Evolutionary conservation across 2,329 filamentous ascomycete genomes (phyloP), one percentile per base, ranked within the genome.

Genomic region (Thermothelomyces thermophilus): DNA sequence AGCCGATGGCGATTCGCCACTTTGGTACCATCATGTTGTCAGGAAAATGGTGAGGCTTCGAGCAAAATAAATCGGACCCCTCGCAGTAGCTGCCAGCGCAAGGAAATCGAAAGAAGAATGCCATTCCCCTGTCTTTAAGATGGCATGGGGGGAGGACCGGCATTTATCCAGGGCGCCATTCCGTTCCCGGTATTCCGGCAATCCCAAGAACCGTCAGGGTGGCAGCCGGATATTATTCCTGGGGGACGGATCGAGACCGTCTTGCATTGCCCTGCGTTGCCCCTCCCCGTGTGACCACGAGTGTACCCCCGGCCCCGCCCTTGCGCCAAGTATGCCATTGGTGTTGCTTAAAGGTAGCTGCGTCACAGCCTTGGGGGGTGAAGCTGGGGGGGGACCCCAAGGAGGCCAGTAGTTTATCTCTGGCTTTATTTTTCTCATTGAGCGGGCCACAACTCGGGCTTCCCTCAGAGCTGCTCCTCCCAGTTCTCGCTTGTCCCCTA

Each of bases 1-100:
- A 75, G 58, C 73, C 75, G 56, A 78, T 68, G 37, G 71, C 75
- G 49, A 79, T 75, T 60, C 67, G 75, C 74, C 74, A 77, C 55
- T 69, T 70, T 42, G 71, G 72, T 51, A 69, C 52, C 39, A 60
- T 53, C 72, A 75, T 74, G 47, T 46, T 68, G 45, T 46, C 17
- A 54, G 42, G 46, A 20, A 47, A 52, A 48, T 49, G 39, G 41
- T 43, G 26, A 19, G 35, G 10, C 24, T 34, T 41, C 41, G 36
- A 31, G 37, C 10, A 31, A 40, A 46, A 24, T 28, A 6, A 34
- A 17, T 17, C 16, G 14, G 28, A 31, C 13, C 28, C 28, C 7
- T 8, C 28, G 7, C 8, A 13, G 13, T 41, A 17, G 31, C 16
- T 49, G 26, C n/a, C 16, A 22, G 14, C 19, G 5, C 33, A 17